Evolutionary conservation across 1,139 yeast genomes (phyloP), one percentile per base, ranked within the genome.

Genomic region (Ashbya aceris): DNA sequence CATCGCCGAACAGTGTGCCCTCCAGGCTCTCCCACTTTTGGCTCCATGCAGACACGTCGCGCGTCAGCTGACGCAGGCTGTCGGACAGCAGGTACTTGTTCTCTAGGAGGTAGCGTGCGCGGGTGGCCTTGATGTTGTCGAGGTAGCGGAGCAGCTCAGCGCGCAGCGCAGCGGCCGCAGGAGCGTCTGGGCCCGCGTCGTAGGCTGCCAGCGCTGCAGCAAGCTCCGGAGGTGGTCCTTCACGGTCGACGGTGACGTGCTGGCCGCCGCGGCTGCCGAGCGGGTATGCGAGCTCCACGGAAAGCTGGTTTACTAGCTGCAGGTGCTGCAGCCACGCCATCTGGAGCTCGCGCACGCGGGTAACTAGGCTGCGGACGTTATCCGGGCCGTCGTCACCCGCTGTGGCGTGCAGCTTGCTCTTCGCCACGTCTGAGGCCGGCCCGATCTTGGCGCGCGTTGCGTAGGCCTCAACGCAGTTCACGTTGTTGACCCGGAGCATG

Each of bases 1-100:
- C 51, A 37, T 57, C 61, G 7, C 62, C 63, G 42, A 60, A 60
- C 54, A 60, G 48, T 36, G 55, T 39, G 39, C 43, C 50, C 38
- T 60, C 64, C 27, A 59, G 48, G 29, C 52, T 49, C 20, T 56
- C 56, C 53, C 58, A 55, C 32, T 58, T 58, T 33, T 50, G 52
- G 35, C 58, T 51, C 64, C 64, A 60, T 11, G 49, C 45, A 9
- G 51, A 52, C 1, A 57, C 58, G 33, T 57, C 61, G 36, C 49
- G 51, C 8, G 50, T 53, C 27, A 58, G 34, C 13, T 47, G 43
- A 9, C 44, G 39, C 30, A 58, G 39, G 9, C 43, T 41, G n/a
- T 49, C 50, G 36, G 58, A 54, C 31, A 60, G 40, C 2, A 54
- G 38, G 33, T 58, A 50, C 34, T 54, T 56, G 43, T 59, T 59